Percentiles rank a stretch among this genome's conserved stretches.
These are phyloP conservation scores for Strombidium stylifer DNA, from an alignment of 73 alveolate genomes.

Conservation along the genomic window DNA sequence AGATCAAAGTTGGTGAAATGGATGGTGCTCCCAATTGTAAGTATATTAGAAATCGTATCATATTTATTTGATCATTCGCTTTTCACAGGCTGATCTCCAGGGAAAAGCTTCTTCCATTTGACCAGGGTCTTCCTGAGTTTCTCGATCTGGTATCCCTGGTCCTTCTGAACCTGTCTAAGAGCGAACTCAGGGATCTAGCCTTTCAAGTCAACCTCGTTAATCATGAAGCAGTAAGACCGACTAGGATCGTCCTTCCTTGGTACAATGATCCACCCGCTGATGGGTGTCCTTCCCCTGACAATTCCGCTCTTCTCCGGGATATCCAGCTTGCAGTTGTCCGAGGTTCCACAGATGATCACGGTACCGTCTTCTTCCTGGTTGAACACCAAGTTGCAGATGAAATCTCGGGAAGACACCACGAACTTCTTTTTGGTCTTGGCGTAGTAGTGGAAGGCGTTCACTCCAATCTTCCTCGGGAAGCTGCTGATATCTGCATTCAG, in stretches of 20 bases:
- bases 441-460: neutral
- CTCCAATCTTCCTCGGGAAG: constrained; percentile 4
- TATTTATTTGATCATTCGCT: no score
- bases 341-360: constrained; percentile 3
- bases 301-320: constrained; percentile 12
- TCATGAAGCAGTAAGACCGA: neutral
- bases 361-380: neutral
- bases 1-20: no score
- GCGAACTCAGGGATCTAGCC: constrained; percentile 27
- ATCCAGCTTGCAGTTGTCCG: neutral
- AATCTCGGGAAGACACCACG: constrained; percentile 20
- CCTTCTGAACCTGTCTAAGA: constrained; percentile 14
- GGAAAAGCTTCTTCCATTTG: no score
- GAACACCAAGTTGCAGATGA: neutral
- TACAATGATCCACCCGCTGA: constrained; percentile 20
- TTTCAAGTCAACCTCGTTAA: constrained; percentile 15
- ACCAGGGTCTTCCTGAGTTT: constrained; percentile 18
- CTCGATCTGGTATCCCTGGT: constrained; percentile 8
- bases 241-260: constrained; percentile 11
- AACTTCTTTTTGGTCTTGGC: constrained; percentile 16
- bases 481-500: constrained; percentile 1
- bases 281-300: constrained; percentile 7
- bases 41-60: no score
- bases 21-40: no score
- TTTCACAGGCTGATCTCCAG: no score